phyloP scores from a whole-genome alignment of 169 alveolate species.

The Eimeria acervulina region DNA sequence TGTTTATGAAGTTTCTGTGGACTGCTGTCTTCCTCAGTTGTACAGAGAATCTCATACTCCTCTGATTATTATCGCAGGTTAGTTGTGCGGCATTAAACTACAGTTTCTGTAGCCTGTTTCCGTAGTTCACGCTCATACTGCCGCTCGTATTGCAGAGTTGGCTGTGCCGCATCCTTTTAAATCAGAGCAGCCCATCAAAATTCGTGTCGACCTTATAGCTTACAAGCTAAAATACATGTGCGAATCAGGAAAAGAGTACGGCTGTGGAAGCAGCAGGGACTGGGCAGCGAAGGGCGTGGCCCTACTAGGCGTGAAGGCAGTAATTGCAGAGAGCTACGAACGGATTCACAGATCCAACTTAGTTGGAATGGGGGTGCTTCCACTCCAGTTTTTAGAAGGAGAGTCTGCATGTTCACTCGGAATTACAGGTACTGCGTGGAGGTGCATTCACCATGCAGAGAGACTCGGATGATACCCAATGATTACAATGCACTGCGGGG shows the following conservation, averaged over 20 bases:
- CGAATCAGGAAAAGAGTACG: conserved; percentile 97
- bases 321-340: conserved; percentile 97
- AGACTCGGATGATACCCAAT: neutral
- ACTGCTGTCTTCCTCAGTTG: conserved; percentile 17
- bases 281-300: conserved; percentile 99
- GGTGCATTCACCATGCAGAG: neutral
- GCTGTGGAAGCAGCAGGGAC: conserved; percentile 98
- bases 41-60: conserved; percentile 86
- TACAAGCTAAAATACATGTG: conserved; percentile 76
- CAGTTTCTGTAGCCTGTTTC: neutral
- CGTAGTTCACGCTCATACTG: neutral
- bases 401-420: conserved; percentile 95
- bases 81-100: neutral
- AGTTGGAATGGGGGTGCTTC: conserved; percentile 98
- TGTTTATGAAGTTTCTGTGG: neutral
- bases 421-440: conserved; percentile 89
- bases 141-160: neutral
- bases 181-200: neutral
- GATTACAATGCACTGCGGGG: neutral
- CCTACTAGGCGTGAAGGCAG: conserved; percentile 96
- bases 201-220: conserved; percentile 85
- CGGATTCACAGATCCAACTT: conserved; percentile 97
- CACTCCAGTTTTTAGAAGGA: conserved; percentile 95
- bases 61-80: conserved; percentile 87
- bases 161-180: neutral